Conservation (phyloP, 495 filamentous ascomycete genomes). For the Articulospora tetracladia region DNA sequence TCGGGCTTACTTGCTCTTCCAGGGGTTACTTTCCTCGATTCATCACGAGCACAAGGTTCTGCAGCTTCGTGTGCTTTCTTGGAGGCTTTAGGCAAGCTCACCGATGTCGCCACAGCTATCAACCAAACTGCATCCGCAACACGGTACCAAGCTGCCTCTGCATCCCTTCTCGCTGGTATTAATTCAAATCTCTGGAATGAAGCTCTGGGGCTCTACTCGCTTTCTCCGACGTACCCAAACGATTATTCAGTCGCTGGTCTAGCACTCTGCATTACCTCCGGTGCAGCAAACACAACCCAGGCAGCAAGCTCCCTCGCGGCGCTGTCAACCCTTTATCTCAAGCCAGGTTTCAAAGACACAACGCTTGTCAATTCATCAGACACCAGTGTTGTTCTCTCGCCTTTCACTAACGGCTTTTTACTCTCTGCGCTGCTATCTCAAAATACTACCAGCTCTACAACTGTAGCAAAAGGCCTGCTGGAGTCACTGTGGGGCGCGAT, state of each 20-base stretch:
- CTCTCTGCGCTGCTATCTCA: constrained; percentile 18
- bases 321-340: not conserved
- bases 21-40: constrained; percentile 7
- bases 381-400: constrained; percentile 23
- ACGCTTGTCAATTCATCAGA: constrained; percentile 9
- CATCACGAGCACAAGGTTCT: constrained; percentile 14
- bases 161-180: constrained; percentile 18
- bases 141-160: not conserved
- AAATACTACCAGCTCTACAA: not conserved
- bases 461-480: constrained; percentile 15
- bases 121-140: not conserved
- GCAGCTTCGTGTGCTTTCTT: not conserved
- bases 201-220: constrained; percentile 23
- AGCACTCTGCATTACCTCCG: constrained; percentile 29
- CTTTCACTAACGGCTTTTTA: constrained; percentile 29
- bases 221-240: constrained; percentile 12
- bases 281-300: constrained; percentile 25
- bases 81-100: not conserved
- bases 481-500: constrained; percentile 33
- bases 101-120: constrained; percentile 1
- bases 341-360: constrained; percentile 14
- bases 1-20: constrained; percentile 20
- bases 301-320: not conserved
- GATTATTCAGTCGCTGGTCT: constrained; percentile 24
- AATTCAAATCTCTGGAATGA: constrained; percentile 29